Evolutionary conservation across 164 flowering plant genomes (phyloP).

Genomic region (Stephania yunnanensis): DNA sequence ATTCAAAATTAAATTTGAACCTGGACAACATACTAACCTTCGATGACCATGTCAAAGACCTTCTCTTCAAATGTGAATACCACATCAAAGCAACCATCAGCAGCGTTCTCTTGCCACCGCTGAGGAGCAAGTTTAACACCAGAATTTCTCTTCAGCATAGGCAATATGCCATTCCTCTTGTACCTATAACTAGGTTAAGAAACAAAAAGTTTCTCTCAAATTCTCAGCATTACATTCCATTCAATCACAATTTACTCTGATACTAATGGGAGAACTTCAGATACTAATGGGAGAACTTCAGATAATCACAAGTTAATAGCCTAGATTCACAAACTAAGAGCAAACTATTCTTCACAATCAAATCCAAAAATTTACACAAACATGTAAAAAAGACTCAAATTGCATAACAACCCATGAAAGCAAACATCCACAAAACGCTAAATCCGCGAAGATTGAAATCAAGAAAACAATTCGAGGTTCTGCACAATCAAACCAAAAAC

Average conservation of each 20-base stretch:
- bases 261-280: no score
- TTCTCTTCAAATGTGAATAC: slow-evolving; percentile 90
- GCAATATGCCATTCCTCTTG: slow-evolving; percentile 88
- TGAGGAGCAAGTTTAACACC: slow-evolving; percentile 82
- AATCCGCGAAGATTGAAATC: no score
- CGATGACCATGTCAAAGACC: slow-evolving; percentile 69
- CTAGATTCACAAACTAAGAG: no score
- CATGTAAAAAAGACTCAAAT: neutral
- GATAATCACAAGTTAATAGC: no score
- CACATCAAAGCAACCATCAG: slow-evolving; percentile 81
- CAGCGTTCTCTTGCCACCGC: slow-evolving; percentile 95
- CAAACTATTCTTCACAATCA: no score
- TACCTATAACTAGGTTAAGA: slow-evolving; percentile 44
- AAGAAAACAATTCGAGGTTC: no score
- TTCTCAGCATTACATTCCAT: neutral
- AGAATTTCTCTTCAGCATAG: slow-evolving; percentile 86
- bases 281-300: no score
- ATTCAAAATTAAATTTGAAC: neutral
- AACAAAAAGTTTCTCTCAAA: slow-evolving; percentile 2
- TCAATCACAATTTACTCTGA: no score
- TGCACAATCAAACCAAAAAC: no score
- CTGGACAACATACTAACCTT: neutral
- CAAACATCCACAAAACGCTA: no score
- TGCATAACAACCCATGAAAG: no score
- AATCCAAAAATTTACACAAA: no score